A percentile compares a stretch with the other conserved stretches of the same genome.
Evolutionary conservation across 352 stramenopile genomes (phyloP).

Genomic region (Pythium utonaiense): DNA sequence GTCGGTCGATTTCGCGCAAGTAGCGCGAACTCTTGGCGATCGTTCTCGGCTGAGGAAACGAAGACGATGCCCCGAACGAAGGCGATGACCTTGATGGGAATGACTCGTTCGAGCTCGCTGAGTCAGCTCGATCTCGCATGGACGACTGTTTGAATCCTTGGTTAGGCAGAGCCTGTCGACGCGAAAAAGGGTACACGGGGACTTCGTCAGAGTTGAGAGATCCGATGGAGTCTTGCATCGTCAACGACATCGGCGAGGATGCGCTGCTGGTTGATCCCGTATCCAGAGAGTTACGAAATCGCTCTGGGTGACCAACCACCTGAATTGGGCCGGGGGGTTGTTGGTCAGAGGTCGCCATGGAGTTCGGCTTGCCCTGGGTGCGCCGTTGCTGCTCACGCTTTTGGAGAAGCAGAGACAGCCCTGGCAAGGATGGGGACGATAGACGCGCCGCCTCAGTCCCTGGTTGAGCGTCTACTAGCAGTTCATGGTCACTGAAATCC

Average conservation of each 20-base stretch:
- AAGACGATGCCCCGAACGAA: neutral
- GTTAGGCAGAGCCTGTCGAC: neutral
- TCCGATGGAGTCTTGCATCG: neutral
- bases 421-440: neutral
- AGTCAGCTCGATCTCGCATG: neutral
- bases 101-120: neutral
- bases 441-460: neutral
- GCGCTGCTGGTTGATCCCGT: neutral
- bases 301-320: neutral
- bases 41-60: neutral
- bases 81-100: neutral
- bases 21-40: constrained; percentile 14
- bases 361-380: too few species aligned
- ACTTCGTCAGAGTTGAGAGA: neutral
- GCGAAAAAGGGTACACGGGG: neutral
- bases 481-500: neutral
- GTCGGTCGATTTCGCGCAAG: constrained; percentile 51
- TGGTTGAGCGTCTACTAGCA: neutral
- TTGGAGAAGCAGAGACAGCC: neutral
- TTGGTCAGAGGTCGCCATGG: too few species aligned
- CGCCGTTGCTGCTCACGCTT: too few species aligned
- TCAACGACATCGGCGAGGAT: neutral
- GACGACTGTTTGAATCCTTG: neutral
- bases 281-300: neutral
- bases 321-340: too few species aligned